A percentile compares a stretch with the other conserved stretches of the same genome.
Evolutionary conservation across 1,284 basidiomycete species (phyloP).

Genomic region (Puccinia sorghi): DNA sequence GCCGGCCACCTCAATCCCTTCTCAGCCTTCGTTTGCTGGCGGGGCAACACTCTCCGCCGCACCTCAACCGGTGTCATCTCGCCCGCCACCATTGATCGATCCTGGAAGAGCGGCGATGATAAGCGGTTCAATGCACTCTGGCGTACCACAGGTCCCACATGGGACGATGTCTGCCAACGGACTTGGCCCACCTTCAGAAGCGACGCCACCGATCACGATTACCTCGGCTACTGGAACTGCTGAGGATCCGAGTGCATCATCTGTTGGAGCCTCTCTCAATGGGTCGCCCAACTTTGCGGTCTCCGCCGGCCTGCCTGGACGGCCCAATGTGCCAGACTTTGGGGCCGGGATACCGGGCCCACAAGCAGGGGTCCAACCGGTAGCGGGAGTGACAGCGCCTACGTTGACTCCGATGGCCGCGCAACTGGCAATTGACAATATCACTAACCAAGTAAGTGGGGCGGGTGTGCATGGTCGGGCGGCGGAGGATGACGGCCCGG

Average conservation of each 20-base stretch:
- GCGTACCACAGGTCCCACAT: neutral
- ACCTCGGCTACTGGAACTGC: neutral
- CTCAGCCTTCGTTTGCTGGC: constrained; percentile 50
- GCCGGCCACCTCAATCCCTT: constrained; percentile 26
- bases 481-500: constrained; percentile 63
- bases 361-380: neutral
- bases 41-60: constrained; percentile 54
- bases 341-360: constrained; percentile 45
- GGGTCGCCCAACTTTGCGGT: constrained; percentile 17
- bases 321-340: constrained; percentile 48
- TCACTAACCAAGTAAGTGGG: constrained; percentile 64
- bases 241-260: neutral
- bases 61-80: constrained; percentile 56
- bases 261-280: neutral
- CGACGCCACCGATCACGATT: constrained; percentile 7
- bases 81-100: constrained; percentile 66
- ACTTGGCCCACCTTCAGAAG: neutral
- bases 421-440: constrained; percentile 41
- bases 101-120: constrained; percentile 49
- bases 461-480: constrained; percentile 68
- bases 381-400: neutral
- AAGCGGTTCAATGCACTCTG: constrained; percentile 17
- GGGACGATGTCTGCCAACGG: neutral
- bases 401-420: constrained; percentile 30
- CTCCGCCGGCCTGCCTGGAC: constrained; percentile 35